Base-by-base conservation (phyloP, 257 asterid species). In the Solanum rostratum region DNA sequence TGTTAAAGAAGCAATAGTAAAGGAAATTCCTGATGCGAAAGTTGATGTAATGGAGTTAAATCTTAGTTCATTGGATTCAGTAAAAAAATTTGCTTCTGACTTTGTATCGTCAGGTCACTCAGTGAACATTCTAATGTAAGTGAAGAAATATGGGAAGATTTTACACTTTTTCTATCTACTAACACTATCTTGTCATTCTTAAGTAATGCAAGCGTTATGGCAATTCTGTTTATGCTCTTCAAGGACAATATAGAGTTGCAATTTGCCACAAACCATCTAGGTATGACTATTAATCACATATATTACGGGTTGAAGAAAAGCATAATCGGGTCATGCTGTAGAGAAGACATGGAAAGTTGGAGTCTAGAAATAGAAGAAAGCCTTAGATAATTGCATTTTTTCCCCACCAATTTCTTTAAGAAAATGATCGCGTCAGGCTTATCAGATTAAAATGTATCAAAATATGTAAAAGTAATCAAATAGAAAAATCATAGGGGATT, bases 51-150 rank as follows among this genome's bases (percentile, higher is more conserved):
- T n/a, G n/a, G n/a, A n/a, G n/a, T n/a, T n/a, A n/a, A n/a, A n/a
- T n/a, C n/a, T n/a, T n/a, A n/a, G n/a, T n/a, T n/a, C n/a, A n/a
- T n/a, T 91, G 85, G 88, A 88, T 52, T 96, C 99, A 66, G 98
- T 94, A 4, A 84, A 84, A 79, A 90, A 88, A 69, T 96, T 96
- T 86, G 98, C 97, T 0, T 87, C 93, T 1, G 88, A 92, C 5
- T 96, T 90, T 85, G 85, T 90, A 68, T 92, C 98, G 50, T 88
- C 93, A 0, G 92, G 94, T 29, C 93, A 84, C 80, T 90, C 95
- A 1, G 86, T 96, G 86, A 94, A 96, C 89, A 86, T 96, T 68
- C 41, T 96, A 90, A 90, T 96, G 99, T 94, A 88, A 89, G 95
- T 85, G 19, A 81, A 19, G 29, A 7, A n/a, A 49, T 29, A 70